Evolutionary conservation across 2,329 filamentous ascomycete species (phyloP).

Genomic region (Penicillium sp.): DNA sequence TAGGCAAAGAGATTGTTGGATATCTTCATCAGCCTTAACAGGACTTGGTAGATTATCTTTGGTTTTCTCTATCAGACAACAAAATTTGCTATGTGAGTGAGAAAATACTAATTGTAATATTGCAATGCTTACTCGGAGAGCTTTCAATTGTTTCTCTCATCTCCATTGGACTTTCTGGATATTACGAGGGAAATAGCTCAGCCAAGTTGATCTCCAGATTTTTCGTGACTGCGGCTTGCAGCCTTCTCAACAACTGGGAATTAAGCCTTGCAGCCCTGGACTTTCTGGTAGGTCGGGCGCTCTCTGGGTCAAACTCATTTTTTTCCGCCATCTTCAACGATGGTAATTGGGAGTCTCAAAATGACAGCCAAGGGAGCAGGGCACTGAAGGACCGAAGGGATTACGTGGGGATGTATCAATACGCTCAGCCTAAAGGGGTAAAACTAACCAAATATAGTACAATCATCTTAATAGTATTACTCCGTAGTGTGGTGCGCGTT

Average conservation of each 20-base stretch:
- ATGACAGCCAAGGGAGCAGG: too few relatives aligned
- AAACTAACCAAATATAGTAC: too few relatives aligned
- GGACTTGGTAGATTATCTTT: not conserved
- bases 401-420: too few relatives aligned
- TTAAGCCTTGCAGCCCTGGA: slow-evolving; percentile 29
- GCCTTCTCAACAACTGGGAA: slow-evolving; percentile 22
- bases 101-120: not conserved
- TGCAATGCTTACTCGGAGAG: not conserved
- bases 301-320: too few relatives aligned
- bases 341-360: too few relatives aligned
- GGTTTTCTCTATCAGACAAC: not conserved
- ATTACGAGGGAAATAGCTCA: slow-evolving; percentile 19
- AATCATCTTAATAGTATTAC: too few relatives aligned
- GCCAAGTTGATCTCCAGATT: slow-evolving; percentile 27
- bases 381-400: too few relatives aligned
- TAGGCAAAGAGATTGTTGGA: slow-evolving; percentile 5
- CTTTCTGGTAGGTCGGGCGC: slow-evolving; percentile 1
- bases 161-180: slow-evolving; percentile 18
- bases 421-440: too few relatives aligned
- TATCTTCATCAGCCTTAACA: not conserved
- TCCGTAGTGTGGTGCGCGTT: too few relatives aligned
- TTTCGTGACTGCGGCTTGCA: slow-evolving; percentile 19
- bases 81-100: not conserved
- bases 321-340: too few relatives aligned
- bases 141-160: not conserved